Evolutionary conservation across 2,329 filamentous ascomycete species (phyloP).

Genomic region (Hawksworthiomyces lignivorus): DNA sequence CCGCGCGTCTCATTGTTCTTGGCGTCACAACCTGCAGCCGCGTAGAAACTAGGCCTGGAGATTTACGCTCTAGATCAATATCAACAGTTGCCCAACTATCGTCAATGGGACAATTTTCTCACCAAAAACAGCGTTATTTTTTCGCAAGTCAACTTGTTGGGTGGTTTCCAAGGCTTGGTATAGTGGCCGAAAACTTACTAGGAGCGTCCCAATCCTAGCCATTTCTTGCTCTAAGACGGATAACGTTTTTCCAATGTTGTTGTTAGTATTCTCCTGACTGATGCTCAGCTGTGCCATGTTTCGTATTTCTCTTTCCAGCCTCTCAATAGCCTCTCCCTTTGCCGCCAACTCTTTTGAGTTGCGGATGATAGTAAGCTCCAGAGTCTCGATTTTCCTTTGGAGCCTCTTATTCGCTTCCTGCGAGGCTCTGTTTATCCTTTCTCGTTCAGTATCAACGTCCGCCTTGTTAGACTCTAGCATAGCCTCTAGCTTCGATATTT

Average conservation of each 20-base stretch:
- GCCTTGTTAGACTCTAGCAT: slow-evolving; percentile 7
- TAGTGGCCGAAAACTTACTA: background rate
- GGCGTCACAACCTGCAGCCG: no score
- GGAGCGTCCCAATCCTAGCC: background rate
- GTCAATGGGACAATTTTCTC: no score
- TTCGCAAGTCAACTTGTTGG: no score
- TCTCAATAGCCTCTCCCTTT: slow-evolving; percentile 4
- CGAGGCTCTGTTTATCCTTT: background rate
- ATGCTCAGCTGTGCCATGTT: background rate
- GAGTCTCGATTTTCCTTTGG: slow-evolving; percentile 8
- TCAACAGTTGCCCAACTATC: no score
- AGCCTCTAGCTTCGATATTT: slow-evolving; percentile 3
- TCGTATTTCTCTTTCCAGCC: slow-evolving; percentile 5
- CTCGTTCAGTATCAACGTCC: slow-evolving; percentile 2
- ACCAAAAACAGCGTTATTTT: background rate
- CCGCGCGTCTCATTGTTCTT: no score
- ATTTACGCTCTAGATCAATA: no score
- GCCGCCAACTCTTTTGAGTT: slow-evolving; percentile 4
- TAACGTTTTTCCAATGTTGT: background rate
- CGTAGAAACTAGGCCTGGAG: no score
- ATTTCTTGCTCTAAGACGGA: slow-evolving; percentile 1
- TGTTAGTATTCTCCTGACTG: background rate
- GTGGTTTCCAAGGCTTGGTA: no score
- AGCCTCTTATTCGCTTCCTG: slow-evolving; percentile 5
- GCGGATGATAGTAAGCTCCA: slow-evolving; percentile 7